These are phyloP conservation scores for Neurospora sp. DNA, from an alignment of 495 filamentous ascomycete genomes.

Conservation along the genomic window DNA sequence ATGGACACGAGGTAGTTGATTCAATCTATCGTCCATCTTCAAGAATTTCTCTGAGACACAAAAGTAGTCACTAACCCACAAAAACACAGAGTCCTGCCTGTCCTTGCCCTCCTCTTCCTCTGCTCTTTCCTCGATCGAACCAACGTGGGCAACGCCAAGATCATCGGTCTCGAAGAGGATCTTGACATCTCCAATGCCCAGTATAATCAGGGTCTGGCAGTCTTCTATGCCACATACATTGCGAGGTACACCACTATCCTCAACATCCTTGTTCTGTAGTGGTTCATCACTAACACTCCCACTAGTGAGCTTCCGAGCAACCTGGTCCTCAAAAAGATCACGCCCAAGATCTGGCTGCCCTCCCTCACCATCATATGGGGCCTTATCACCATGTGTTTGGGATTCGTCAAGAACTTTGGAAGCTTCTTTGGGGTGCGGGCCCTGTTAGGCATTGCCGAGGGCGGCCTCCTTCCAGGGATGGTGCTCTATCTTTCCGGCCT, in stretches of 20 bases:
- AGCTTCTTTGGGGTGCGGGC: constrained; percentile 69
- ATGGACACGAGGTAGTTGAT: constrained; percentile 15
- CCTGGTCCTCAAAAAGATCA: constrained; percentile 65
- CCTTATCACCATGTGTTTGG: constrained; percentile 53
- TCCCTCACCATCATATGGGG: constrained; percentile 48
- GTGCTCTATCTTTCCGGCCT: constrained; percentile 40
- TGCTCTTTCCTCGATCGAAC: constrained; percentile 67
- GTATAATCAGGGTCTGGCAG: constrained; percentile 55
- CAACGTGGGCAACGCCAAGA: constrained; percentile 77
- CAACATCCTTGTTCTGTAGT: not conserved
- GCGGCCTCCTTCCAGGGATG: constrained; percentile 41
- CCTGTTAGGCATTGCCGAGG: constrained; percentile 57
- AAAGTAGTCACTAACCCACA: not conserved
- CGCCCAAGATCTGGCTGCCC: constrained; percentile 51
- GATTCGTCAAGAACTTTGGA: constrained; percentile 61
- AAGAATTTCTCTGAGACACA: not conserved
- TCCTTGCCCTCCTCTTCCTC: constrained; percentile 39
- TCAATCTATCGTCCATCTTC: not conserved
- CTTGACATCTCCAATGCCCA: constrained; percentile 54
- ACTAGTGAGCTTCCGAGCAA: constrained; percentile 72
- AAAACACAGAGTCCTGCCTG: constrained; percentile 37
- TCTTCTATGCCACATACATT: constrained; percentile 50
- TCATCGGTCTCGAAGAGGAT: constrained; percentile 57
- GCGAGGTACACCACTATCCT: constrained; percentile 18
- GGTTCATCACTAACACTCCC: not conserved